A percentile compares a stretch with the other conserved stretches of the same genome.
phyloP scores from a whole-genome alignment of 2,329 filamentous ascomycete genomes.

The Fusarium nygamai region DNA sequence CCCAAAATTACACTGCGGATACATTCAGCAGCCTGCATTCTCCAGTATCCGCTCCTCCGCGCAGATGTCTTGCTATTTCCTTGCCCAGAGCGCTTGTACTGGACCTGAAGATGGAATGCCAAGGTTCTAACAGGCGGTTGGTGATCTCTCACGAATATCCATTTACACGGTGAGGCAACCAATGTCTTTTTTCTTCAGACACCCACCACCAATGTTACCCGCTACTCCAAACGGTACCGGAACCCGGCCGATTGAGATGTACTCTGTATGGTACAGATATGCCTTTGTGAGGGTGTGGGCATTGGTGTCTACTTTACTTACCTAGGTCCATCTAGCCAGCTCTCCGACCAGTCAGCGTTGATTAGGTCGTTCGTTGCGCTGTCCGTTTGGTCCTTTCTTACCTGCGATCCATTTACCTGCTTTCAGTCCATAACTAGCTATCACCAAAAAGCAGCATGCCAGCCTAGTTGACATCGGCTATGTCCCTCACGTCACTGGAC shows the following conservation, averaged over 20 bases:
- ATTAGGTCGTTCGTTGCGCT: conserved; percentile 32
- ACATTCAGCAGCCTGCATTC: conserved; percentile 25
- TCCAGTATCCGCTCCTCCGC: conserved; percentile 16
- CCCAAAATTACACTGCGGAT: conserved; percentile 32
- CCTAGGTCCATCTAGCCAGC: conserved; percentile 39
- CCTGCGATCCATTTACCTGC: conserved; percentile 32
- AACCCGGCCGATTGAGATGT: conserved; percentile 40
- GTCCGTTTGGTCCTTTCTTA: conserved; percentile 36
- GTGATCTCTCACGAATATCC: conserved; percentile 25
- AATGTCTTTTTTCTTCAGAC: conserved; percentile 12
- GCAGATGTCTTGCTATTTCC: conserved; percentile 5
- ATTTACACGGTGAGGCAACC: conserved; percentile 36
- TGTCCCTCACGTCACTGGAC: conserved; percentile 43
- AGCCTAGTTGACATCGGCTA: conserved; percentile 31
- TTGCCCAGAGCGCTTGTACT: conserved; percentile 10
- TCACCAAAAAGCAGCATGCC: conserved; percentile 39
- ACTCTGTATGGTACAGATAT: conserved; percentile 29
- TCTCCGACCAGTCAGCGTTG: conserved; percentile 38
- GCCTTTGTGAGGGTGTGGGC: conserved; percentile 37
- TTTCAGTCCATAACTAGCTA: conserved; percentile 24
- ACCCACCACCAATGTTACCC: conserved; percentile 31
- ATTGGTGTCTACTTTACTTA: conserved; percentile 38
- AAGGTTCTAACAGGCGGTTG: conserved; percentile 17
- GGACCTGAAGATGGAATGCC: conserved; percentile 12
- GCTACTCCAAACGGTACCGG: conserved; percentile 38